A percentile compares a stretch with the other conserved stretches of the same genome.
phyloP scores from a whole-genome alignment of 495 filamentous ascomycete species.

The Pseudevernia furfuracea region DNA sequence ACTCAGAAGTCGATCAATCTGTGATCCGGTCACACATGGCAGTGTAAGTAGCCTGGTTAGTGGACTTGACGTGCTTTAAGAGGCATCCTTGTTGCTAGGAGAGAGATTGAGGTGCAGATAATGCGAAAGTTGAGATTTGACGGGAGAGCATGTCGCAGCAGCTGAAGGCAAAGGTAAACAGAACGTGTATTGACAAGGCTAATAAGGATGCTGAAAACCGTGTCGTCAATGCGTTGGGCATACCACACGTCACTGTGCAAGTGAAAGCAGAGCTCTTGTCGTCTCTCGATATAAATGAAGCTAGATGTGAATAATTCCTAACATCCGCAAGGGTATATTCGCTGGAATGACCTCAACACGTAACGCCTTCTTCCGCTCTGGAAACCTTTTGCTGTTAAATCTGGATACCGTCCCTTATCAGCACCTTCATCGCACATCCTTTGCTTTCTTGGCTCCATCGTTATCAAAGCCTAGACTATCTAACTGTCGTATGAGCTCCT shows the following conservation, averaged over 20 bases:
- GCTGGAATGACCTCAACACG: not conserved
- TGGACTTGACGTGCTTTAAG: not conserved
- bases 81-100: not conserved
- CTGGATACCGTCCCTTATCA: not conserved
- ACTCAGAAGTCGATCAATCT: not conserved
- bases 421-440: slow-evolving; percentile 8
- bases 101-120: not conserved
- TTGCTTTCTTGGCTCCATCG: slow-evolving; percentile 43
- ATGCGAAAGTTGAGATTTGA: not conserved
- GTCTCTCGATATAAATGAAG: not conserved
- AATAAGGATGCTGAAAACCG: not conserved
- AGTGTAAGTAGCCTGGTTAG: not conserved
- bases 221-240: not conserved
- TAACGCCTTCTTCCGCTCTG: not conserved
- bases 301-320: not conserved
- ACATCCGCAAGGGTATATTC: slow-evolving; percentile 8
- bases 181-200: not conserved
- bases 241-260: not conserved
- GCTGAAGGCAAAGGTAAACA: not conserved
- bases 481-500: slow-evolving; percentile 83
- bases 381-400: not conserved
- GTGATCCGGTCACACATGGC: not conserved
- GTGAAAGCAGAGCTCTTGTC: not conserved
- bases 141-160: not conserved
- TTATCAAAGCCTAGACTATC: slow-evolving; percentile 77